A percentile compares a stretch with the other conserved stretches of the same genome.
These are phyloP conservation scores for Pyronema omphalodes DNA, from an alignment of 495 filamentous ascomycete species.

Conservation along the genomic window DNA sequence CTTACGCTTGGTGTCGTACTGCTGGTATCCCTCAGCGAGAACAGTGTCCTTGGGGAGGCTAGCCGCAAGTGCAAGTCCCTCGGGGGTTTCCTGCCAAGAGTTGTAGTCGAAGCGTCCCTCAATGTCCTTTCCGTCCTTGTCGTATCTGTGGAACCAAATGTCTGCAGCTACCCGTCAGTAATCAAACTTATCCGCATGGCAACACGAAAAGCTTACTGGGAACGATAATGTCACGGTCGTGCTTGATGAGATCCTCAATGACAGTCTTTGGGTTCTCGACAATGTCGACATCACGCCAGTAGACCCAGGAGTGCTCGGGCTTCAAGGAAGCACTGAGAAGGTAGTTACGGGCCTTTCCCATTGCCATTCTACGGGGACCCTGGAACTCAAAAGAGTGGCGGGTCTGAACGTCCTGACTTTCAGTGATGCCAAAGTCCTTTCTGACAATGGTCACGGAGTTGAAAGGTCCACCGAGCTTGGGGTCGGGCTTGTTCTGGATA, in stretches of 20 bases:
- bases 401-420: conserved; percentile 56
- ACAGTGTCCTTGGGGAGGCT: conserved; percentile 61
- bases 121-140: conserved; percentile 55
- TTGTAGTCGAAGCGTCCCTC: conserved; percentile 98
- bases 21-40: conserved; percentile 82
- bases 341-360: conserved; percentile 83
- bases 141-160: conserved; percentile 93
- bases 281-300: conserved; percentile 97
- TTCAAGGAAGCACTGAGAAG: conserved; percentile 69
- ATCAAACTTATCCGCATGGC: background rate
- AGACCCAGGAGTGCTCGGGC: conserved; percentile 93
- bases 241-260: conserved; percentile 85
- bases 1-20: conserved; percentile 74
- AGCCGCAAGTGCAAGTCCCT: conserved; percentile 51
- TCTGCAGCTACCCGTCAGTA: conserved; percentile 37
- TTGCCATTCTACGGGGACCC: conserved; percentile 73
- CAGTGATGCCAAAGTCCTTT: conserved; percentile 65
- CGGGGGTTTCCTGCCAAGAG: conserved; percentile 90
- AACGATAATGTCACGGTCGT: conserved; percentile 81
- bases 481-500: conserved; percentile 62
- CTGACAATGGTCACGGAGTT: conserved; percentile 62
- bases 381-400: conserved; percentile 77
- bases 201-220: conserved; percentile 49
- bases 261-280: conserved; percentile 72
- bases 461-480: conserved; percentile 46